phyloP scores from a whole-genome alignment of 169 alveolate species.

The Eimeria sp. region DNA sequence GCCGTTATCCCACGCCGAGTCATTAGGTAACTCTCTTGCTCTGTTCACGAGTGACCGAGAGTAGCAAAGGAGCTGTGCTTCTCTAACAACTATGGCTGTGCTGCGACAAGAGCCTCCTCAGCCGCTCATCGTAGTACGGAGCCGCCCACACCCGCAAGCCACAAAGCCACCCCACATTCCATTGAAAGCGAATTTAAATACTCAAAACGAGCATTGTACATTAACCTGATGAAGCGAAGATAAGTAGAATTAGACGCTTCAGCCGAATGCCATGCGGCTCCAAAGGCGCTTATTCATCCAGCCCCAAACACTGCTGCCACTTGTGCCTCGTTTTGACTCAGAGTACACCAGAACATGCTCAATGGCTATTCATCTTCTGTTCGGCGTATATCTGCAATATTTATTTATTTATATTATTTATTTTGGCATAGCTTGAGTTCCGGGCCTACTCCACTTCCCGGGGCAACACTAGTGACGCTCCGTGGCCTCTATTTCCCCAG shows the following conservation, averaged over 20 bases:
- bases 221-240: background rate
- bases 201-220: background rate
- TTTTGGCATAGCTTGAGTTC: background rate
- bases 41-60: background rate
- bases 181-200: background rate
- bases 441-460: background rate
- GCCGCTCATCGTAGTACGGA: background rate
- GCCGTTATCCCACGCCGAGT: background rate
- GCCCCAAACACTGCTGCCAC: slow-evolving; percentile 44
- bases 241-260: background rate
- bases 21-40: background rate
- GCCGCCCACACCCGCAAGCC: background rate
- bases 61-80: background rate
- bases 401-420: background rate
- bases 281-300: background rate
- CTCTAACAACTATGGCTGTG: background rate
- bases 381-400: background rate
- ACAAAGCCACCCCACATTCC: background rate
- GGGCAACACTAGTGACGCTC: background rate
- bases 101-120: background rate
- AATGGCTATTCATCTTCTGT: background rate
- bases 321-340: background rate
- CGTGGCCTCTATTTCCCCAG: background rate
- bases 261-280: no score
- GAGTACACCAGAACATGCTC: background rate